Base-by-base conservation (phyloP, 208 protist genomes). In the Vickermania spadyakhi region DNA sequence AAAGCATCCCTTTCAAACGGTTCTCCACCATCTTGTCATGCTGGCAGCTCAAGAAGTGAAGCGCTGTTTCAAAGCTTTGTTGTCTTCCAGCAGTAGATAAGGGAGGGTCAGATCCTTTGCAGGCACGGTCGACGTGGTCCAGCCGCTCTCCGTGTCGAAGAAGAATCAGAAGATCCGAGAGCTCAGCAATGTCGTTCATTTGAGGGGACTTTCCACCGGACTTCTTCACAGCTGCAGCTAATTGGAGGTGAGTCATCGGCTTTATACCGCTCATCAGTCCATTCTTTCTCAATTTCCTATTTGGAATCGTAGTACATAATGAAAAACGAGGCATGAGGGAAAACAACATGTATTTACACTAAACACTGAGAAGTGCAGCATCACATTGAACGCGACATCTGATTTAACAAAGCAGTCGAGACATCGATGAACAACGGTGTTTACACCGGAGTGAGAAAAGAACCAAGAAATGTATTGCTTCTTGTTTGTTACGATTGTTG, bases 11-110 rank as follows among this genome's bases (percentile, higher is more conserved):
- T 11, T 64, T 41, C 52, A 84, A 70, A 41, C 86, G 83, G 59
- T 79, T 61, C 68, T 83, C 73, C 30, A 89, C 55, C 53, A 65
- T 72, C 29, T 70, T 72, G 28, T 79, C 77, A 52, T 79, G 68
- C 62, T 64, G 70, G 30, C 75, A 53, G 1, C 59, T 42, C 3
- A 71, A 76, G 64, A 85, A 87, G 52, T 77, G 69, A 22, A 90
- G 61, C 2, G 81, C 86, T 0, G 83, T 91, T 59, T 94, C 86
- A 42, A 94, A 81, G n/a, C 74, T 70, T 67, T 94, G 86, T 62
- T 58, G 66, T 29, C 81, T 71, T 1, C 86, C 86, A 0, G 64
- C 68, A 57, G 68, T 63, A 31, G 86, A 94, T 23, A 94, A 77
- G n/a, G 86, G 86, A 2, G 86, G 83, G 72, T 94, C 86, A 26